These are phyloP conservation scores for Ananas comosus DNA, from an alignment of 176 grass and related monocot species.

Conservation along the genomic window DNA sequence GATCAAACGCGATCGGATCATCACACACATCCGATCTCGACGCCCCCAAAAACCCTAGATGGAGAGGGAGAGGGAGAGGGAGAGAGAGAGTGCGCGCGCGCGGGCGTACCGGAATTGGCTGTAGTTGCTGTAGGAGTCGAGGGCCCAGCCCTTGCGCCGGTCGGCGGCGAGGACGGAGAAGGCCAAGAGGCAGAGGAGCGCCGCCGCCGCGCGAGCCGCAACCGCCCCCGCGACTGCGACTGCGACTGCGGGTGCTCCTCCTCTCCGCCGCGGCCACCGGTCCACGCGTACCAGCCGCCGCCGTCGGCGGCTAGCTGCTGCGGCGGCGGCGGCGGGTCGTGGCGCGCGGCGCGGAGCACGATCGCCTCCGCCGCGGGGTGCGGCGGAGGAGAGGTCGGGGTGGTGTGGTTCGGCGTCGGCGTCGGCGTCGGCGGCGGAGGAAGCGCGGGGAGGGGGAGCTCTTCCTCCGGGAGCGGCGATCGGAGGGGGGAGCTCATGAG, in stretches of 20 bases:
- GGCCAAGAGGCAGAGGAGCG: constrained; percentile 57
- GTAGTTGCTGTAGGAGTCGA: constrained; percentile 67
- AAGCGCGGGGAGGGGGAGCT: constrained; percentile 1
- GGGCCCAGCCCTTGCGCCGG: constrained; percentile 65
- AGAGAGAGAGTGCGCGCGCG: too few species aligned
- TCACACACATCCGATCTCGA: background rate
- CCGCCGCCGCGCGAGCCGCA: constrained; percentile 33
- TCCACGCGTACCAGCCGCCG: constrained; percentile 16
- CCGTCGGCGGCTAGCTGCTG: background rate
- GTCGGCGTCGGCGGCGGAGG: background rate
- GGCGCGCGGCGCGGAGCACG: constrained; percentile 8
- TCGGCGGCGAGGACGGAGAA: constrained; percentile 76
- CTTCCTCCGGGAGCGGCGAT: constrained; percentile 3
- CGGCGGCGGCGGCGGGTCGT: background rate
- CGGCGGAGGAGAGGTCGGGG: background rate
- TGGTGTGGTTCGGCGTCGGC: background rate
- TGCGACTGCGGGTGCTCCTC: background rate
- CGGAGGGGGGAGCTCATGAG: constrained; percentile 14
- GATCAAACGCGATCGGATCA: constrained; percentile 13
- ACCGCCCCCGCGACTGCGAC: constrained; percentile 33
- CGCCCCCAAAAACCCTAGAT: background rate
- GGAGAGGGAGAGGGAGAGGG: background rate
- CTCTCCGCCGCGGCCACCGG: background rate
- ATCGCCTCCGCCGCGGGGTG: background rate
- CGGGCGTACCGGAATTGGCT: constrained; percentile 55